Evolutionary conservation across 1,139 yeast genomes (phyloP), one percentile per base, ranked within the genome.

Genomic region (Pichia sp.): DNA sequence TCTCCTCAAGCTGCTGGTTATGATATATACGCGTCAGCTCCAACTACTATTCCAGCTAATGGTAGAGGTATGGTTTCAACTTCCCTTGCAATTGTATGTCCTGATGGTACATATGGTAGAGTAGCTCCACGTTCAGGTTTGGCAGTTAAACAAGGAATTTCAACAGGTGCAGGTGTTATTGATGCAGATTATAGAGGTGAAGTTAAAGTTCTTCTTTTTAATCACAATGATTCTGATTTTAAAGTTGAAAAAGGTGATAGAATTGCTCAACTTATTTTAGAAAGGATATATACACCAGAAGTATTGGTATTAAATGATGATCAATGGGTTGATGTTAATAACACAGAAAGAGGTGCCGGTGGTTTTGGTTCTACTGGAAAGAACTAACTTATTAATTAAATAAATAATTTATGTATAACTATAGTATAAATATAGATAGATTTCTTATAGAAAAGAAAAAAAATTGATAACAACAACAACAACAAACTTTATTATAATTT

Each of bases 141-240:
- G 39, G 97, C 98, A 32, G 97, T 87, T 43, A 92, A 92, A 64
- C 83, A 87, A 60, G 97, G 97, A 35, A 90, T 92, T 54, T 82
- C 90, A 48, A 87, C 97, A 11, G 98, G 97, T 56, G 98, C 98
- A 37, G 98, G 98, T 56, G 98, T 92, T 33, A 74, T 92, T 49
- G 98, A 92, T 65, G 94, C 96, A 48, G 98, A 92, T 65, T 92
- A 92, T 71, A 76, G 98, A 58, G 98, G 98, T 43, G 97, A 89
- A 65, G 84, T 92, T 43, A 86, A 84, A 59, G 80, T 92, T 45
- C 82, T 89, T 37, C 74, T 92, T 46, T 92, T 92, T 74, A 92
- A 92, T 71, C 96, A 76, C 56, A 59, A 70, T 20, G 45, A 43
- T 24, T 37, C 26, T 11, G 55, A 55, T 26, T 55, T 53, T 26